These are phyloP conservation scores for Petunia hybrid DNA, from an alignment of 305 asterid genomes.

Conservation along the genomic window DNA sequence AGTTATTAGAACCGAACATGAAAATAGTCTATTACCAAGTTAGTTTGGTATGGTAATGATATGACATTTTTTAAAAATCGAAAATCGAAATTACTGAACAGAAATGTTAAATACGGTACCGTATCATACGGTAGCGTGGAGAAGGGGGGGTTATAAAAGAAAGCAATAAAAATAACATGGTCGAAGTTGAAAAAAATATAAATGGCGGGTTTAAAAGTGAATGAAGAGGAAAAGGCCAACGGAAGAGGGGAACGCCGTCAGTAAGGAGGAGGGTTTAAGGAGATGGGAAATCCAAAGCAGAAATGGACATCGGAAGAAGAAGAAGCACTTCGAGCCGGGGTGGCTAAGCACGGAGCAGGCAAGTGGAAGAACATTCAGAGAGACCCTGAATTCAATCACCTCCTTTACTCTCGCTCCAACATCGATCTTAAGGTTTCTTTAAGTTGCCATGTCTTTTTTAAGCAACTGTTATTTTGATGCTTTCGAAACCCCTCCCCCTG, in stretches of 20 bases:
- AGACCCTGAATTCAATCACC: constrained; percentile 82
- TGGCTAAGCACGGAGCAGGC: constrained; percentile 91
- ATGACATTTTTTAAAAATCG: too few species aligned
- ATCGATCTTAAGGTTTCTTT: constrained; percentile 86
- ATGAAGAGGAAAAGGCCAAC: too few species aligned
- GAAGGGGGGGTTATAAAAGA: too few species aligned
- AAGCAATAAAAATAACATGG: too few species aligned
- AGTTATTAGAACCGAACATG: too few species aligned
- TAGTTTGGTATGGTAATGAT: too few species aligned
- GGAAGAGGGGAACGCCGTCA: background rate
- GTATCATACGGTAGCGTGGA: too few species aligned
- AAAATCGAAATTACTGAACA: too few species aligned
- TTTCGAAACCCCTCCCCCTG: background rate
- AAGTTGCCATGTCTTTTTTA: background rate
- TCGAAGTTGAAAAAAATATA: too few species aligned
- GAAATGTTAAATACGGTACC: too few species aligned
- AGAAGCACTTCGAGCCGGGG: constrained; percentile 91
- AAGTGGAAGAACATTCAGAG: constrained; percentile 88
- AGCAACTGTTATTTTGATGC: background rate
- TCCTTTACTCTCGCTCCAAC: constrained; percentile 83
- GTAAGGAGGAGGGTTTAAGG: background rate
- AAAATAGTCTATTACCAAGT: too few species aligned
- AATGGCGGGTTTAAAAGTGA: background rate
- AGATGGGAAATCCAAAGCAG: constrained; percentile 94
- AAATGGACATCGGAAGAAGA: constrained; percentile 96